A percentile compares a stretch with the other conserved stretches of the same genome.
Conservation (phyloP, 768 basidiomycete genomes). For the Gloeophyllum trabeum region DNA sequence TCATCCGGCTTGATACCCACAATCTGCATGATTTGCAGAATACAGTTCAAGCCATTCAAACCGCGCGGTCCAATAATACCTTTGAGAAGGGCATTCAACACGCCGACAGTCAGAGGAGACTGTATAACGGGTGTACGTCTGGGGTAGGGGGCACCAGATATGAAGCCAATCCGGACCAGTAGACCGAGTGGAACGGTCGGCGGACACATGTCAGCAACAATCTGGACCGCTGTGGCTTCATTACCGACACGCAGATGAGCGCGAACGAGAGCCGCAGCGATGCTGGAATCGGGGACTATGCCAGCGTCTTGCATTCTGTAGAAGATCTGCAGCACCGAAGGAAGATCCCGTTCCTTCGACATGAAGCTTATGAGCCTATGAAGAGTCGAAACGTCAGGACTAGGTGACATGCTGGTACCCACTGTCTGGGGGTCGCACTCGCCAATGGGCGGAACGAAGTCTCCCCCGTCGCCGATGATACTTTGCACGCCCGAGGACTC, state of each 20-base stretch:
- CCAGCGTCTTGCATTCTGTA: conserved; percentile 31
- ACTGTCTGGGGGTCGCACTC: conserved; percentile 1
- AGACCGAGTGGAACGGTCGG: conserved; percentile 11
- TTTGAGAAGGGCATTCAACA: conserved; percentile 54
- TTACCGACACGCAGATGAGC: conserved; percentile 38
- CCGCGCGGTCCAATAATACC: conserved; percentile 39
- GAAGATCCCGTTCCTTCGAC: conserved; percentile 29
- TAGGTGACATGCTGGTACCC: conserved; percentile 2
- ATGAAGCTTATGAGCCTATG: conserved; percentile 50
- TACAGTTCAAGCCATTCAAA: conserved; percentile 28
- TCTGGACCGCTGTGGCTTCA: conserved; percentile 35
- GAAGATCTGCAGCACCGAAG: conserved; percentile 33
- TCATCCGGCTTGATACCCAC: conserved; percentile 39
- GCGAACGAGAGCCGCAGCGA: conserved; percentile 43
- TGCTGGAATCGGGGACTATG: conserved; percentile 32
- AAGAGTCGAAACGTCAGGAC: conserved; percentile 42
- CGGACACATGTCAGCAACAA: conserved; percentile 37
- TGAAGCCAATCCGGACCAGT: conserved; percentile 9
- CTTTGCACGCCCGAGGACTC: conserved; percentile 3
- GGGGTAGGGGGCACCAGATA: conserved; percentile 8
- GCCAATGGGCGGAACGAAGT: background rate
- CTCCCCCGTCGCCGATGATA: conserved; percentile 2
- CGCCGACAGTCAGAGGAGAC: conserved; percentile 18
- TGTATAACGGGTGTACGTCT: background rate
- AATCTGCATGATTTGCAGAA: conserved; percentile 46